A percentile compares a stretch with the other conserved stretches of the same genome.
Conservation (phyloP, 305 asterid genomes). For the Solanum hybrid region DNA sequence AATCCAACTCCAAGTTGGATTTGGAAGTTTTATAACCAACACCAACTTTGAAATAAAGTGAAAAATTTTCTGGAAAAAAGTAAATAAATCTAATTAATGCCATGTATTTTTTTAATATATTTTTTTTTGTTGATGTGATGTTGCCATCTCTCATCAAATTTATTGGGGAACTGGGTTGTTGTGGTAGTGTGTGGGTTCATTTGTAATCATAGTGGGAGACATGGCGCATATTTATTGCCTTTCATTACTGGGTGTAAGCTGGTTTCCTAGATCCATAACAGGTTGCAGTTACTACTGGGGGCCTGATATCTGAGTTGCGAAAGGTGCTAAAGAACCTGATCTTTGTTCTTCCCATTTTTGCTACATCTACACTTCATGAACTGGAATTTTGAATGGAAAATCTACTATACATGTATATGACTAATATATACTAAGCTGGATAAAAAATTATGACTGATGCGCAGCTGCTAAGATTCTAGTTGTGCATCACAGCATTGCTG, state of each 20-base stretch:
- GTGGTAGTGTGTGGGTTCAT: not conserved
- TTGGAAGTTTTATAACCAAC: not conserved
- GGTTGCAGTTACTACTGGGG: not conserved
- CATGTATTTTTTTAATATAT: not conserved
- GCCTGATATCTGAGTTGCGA: not conserved
- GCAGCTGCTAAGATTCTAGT: not conserved
- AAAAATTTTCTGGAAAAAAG: not conserved
- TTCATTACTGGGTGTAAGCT: not conserved
- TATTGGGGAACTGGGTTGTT: not conserved
- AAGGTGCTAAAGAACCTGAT: not conserved
- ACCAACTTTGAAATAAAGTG: not conserved
- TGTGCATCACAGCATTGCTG: not conserved
- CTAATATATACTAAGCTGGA: not conserved
- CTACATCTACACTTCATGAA: not conserved
- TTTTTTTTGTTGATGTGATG: not conserved
- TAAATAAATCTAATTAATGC: not conserved
- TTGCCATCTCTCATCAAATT: not conserved
- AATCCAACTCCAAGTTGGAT: not conserved
- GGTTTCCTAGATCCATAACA: not conserved
- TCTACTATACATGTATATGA: not conserved
- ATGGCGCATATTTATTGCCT: not conserved
- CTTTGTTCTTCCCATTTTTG: not conserved
- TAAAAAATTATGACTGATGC: not conserved
- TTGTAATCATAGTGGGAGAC: not conserved
- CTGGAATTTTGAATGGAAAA: not conserved